Base-by-base conservation (phyloP, 2,329 filamentous ascomycete genomes). In the Neurospora sp. region DNA sequence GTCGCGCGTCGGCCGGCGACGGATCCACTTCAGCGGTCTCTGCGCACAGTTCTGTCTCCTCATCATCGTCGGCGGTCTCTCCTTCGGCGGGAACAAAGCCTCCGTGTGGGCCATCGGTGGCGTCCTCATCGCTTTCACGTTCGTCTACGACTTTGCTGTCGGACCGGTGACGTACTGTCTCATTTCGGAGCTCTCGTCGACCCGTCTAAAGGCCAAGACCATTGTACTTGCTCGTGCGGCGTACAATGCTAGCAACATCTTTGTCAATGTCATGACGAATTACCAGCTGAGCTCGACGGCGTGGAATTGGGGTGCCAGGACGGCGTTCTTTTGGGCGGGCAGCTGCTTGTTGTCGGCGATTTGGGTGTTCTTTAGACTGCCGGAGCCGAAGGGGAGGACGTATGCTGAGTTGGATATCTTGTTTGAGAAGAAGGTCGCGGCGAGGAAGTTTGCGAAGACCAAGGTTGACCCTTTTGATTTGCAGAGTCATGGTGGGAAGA, bases 131-230 rank as follows among this genome's bases (percentile, higher is more conserved):
- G 52, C 52, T 5, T 62, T 62, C 12, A 62, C 52, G 3, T 62
- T 62, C 15, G 52, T 62, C 23, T 62, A 62, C 1, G 80, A 82
- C 76, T 76, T 80, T 68, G 84, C 82, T 1, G 78, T 84, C 37
- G 84, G 83, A 4, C 69, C 71, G 0, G 68, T 72, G 33, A 69
- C 71, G 23, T 72, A 70, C 66, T 68, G 41, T 37, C 39, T 72
- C 40, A 62, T 83, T 1, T 77, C 83, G 0, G 83, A 85, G 72
- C 79, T 81, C 15, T 80, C 81, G 0, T 83, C 82, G 0, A 81
- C 80, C 1, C 81, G 83, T 4, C 80, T 85, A 28, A 78, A 81
- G 66, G 78, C 79, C 66, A 84, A 84, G 77, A 83, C 83, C 2
- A 80, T 85, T 4, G 82, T 82, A 41, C 69, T 75, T 8, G 74